These are phyloP conservation scores for Zizania palustris DNA, from an alignment of 202 grass and related monocot species.

Conservation along the genomic window DNA sequence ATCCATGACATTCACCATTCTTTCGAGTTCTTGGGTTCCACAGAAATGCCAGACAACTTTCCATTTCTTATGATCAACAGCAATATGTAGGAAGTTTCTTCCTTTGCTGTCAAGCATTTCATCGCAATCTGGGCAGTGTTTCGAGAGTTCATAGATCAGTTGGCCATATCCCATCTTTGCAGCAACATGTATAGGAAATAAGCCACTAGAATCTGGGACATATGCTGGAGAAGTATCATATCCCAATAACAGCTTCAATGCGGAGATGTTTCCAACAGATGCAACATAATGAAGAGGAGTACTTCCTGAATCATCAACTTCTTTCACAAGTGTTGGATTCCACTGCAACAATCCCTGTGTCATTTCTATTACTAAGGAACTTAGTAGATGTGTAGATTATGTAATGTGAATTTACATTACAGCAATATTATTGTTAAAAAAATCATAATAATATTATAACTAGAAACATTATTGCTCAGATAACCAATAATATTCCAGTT, in stretches of 20 bases:
- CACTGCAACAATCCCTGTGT: constrained; percentile 43
- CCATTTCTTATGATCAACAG: constrained; percentile 49
- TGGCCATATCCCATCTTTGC: constrained; percentile 39
- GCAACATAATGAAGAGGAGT: constrained; percentile 68
- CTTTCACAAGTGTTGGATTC: constrained; percentile 49
- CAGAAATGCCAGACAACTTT: constrained; percentile 51
- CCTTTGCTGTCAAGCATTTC: constrained; percentile 59
- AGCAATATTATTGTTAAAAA: constrained; percentile 26
- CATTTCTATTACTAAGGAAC: constrained; percentile 56
- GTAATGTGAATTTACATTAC: neutral
- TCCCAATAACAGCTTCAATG: constrained; percentile 48
- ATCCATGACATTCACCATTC: constrained; percentile 63
- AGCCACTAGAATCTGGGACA: constrained; percentile 49
- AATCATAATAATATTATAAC: constrained; percentile 18
- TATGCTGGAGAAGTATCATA: constrained; percentile 58
- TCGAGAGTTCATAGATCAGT: constrained; percentile 46
- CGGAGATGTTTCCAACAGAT: constrained; percentile 34
- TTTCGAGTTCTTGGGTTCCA: constrained; percentile 43
- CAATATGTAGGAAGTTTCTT: constrained; percentile 75
- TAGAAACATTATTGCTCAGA: constrained; percentile 12
- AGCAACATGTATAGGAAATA: constrained; percentile 71
- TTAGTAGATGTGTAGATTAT: constrained; percentile 33
- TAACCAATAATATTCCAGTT: neutral
- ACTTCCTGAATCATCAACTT: constrained; percentile 53
- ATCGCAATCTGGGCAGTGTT: constrained; percentile 57